These are phyloP conservation scores for Salvia rosmarinus DNA, from an alignment of 257 asterid genomes.

Conservation along the genomic window DNA sequence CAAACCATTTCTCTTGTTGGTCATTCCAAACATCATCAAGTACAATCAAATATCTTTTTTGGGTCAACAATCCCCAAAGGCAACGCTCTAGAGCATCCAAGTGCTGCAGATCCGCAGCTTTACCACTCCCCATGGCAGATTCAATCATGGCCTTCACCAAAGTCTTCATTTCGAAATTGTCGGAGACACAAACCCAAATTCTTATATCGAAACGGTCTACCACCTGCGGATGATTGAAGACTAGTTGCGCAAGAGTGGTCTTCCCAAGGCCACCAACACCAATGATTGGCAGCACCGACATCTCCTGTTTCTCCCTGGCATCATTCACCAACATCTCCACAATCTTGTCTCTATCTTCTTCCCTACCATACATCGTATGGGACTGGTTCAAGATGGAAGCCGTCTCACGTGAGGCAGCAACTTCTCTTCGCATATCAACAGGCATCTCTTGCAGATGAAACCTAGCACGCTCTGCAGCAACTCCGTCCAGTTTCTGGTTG, in stretches of 20 bases:
- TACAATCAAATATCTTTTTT: too few species aligned
- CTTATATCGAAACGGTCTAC: constrained; percentile 20
- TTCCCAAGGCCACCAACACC: too few species aligned
- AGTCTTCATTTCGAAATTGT: constrained; percentile 44
- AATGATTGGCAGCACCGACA: too few species aligned
- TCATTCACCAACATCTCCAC: too few species aligned
- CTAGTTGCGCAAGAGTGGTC: constrained; percentile 34
- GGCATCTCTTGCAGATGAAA: too few species aligned
- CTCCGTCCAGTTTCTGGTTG: too few species aligned
- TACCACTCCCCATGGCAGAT: constrained; percentile 17
- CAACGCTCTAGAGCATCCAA: constrained; percentile 32
- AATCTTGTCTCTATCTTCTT: constrained; percentile 31
- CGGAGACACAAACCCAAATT: constrained; percentile 44
- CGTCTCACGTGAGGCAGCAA: constrained; percentile 37
- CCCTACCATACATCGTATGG: constrained; percentile 33
- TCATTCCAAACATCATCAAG: constrained; percentile 52
- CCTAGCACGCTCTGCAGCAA: too few species aligned
- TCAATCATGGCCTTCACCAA: constrained; percentile 39
- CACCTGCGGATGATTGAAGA: constrained; percentile 28
- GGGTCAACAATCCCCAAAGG: constrained; percentile 28
- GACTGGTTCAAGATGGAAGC: constrained; percentile 32
- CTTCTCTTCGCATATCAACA: too few species aligned
- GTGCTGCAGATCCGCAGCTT: not conserved
- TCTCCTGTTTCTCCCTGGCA: too few species aligned
- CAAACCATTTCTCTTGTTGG: constrained; percentile 38